Percentiles rank a stretch among this genome's conserved stretches.
phyloP scores from a whole-genome alignment of 768 basidiomycete species.

The Phaeolepiota aurea region DNA sequence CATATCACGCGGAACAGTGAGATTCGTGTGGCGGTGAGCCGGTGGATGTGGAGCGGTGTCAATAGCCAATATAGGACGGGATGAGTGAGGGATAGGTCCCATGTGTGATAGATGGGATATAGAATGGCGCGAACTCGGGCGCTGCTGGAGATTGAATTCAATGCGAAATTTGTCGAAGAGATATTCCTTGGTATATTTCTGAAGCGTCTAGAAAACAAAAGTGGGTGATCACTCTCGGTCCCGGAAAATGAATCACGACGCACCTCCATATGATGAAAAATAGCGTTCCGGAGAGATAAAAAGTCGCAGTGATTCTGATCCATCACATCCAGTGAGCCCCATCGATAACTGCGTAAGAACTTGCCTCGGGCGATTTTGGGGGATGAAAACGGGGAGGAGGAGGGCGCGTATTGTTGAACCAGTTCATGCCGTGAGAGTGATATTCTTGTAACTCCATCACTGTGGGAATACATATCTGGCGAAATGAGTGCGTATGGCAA shows the following conservation, averaged over 20 bases:
- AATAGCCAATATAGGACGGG: conserved; percentile 54
- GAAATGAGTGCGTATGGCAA: conserved; percentile 83
- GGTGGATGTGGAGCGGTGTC: conserved; percentile 46
- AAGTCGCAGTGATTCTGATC: conserved; percentile 81
- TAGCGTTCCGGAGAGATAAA: conserved; percentile 60
- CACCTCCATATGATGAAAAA: conserved; percentile 89
- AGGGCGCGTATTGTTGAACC: conserved; percentile 65
- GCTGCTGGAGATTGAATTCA: conserved; percentile 47
- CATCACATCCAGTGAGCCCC: conserved; percentile 78
- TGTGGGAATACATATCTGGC: conserved; percentile 78
- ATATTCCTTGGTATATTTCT: conserved; percentile 79
- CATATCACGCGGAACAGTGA: conserved; percentile 39
- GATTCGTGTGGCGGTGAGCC: conserved; percentile 34
- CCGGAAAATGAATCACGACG: conserved; percentile 13
- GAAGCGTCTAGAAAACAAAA: conserved; percentile 55
- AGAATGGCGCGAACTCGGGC: conserved; percentile 36
- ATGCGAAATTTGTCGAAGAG: conserved; percentile 69
- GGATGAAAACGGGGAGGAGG: conserved; percentile 28
- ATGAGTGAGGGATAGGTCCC: conserved; percentile 32
- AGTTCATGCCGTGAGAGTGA: conserved; percentile 62
- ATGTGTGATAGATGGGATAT: conserved; percentile 39
- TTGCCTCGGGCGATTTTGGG: conserved; percentile 50
- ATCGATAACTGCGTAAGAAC: conserved; percentile 69
- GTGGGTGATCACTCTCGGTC: not conserved
- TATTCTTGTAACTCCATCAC: conserved; percentile 62